Percentiles rank a stretch among this genome's conserved stretches.
Evolutionary conservation across 768 basidiomycete genomes (phyloP).

Genomic region (Rhodosporidiobolus sp.): DNA sequence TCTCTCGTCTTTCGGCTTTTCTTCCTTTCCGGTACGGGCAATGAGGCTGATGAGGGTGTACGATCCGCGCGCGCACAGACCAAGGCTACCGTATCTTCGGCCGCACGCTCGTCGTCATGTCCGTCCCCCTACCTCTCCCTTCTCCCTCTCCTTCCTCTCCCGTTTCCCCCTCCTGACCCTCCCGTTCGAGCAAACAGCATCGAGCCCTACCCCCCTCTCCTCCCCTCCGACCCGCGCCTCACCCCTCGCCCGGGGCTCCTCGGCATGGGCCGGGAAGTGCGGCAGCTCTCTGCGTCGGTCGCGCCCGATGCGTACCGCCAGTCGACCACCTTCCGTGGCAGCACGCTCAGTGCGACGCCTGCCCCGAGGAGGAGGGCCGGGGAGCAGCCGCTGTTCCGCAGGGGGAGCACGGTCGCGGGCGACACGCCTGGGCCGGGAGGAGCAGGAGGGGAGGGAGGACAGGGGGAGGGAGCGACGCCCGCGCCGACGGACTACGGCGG

Average conservation of each 20-base stretch:
- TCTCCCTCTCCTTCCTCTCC: background rate
- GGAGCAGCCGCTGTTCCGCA: conserved; percentile 13
- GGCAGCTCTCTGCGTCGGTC: conserved; percentile 24
- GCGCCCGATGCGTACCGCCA: conserved; percentile 9
- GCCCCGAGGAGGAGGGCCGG: background rate
- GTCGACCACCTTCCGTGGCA: background rate
- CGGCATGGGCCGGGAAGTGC: conserved; percentile 24
- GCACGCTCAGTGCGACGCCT: conserved; percentile 8
- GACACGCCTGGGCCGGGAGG: background rate
- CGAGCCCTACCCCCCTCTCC: conserved; percentile 34
- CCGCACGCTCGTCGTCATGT: conserved; percentile 38
- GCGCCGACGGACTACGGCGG: background rate
- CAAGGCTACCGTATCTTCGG: conserved; percentile 32
- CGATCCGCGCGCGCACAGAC: conserved; percentile 7
- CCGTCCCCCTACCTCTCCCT: background rate
- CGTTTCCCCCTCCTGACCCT: background rate
- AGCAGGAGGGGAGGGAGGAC: background rate
- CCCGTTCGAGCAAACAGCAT: background rate
- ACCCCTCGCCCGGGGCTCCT: background rate
- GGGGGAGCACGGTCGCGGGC: background rate
- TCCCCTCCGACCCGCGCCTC: conserved; percentile 1
- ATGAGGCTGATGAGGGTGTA: background rate
- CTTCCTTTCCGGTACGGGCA: rapidly evolving
- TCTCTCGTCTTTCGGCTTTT: background rate
- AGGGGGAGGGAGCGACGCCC: background rate